Conservation (phyloP, 2,329 filamentous ascomycete genomes). For the Cadophora sp. region DNA sequence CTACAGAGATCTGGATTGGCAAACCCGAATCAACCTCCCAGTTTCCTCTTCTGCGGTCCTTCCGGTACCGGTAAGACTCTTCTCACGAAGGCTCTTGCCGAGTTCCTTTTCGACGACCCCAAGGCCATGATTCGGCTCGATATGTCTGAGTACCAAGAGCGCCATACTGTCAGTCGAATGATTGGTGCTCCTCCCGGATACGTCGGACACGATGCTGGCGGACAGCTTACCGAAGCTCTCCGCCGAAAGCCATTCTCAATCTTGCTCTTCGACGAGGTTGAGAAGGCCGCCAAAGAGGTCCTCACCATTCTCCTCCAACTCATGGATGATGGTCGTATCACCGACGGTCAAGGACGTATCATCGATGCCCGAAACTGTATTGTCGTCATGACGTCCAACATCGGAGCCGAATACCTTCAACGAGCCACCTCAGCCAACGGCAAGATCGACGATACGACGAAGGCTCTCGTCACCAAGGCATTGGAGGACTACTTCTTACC, state of each 20-base stretch:
- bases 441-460: slow-evolving; percentile 82
- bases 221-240: slow-evolving; percentile 93
- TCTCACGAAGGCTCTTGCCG: slow-evolving; percentile 93
- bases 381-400: slow-evolving; percentile 98
- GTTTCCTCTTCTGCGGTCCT: slow-evolving; percentile 98
- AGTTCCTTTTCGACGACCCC: slow-evolving; percentile 96
- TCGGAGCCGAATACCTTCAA: slow-evolving; percentile 92
- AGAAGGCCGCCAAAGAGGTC: slow-evolving; percentile 98
- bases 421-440: slow-evolving; percentile 81
- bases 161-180: slow-evolving; percentile 94
- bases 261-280: slow-evolving; percentile 95
- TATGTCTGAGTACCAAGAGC: slow-evolving; percentile 99
- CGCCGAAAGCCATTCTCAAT: slow-evolving; percentile 97
- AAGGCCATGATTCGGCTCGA: slow-evolving; percentile 99
- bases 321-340: slow-evolving; percentile 99
- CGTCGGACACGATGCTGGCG: slow-evolving; percentile 93
- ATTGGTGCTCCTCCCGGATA: slow-evolving; percentile 97
- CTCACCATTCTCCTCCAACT: slow-evolving; percentile 97
- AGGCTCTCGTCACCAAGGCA: slow-evolving; percentile 88
- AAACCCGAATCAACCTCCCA: slow-evolving; percentile 96
- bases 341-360: slow-evolving; percentile 93
- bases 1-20: slow-evolving; percentile 91
- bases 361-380: slow-evolving; percentile 98
- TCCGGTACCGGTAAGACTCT: slow-evolving; percentile 98
- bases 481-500: slow-evolving; percentile 96